phyloP scores from a whole-genome alignment of 2,329 filamentous ascomycete species.

The Lojkania enalia region DNA sequence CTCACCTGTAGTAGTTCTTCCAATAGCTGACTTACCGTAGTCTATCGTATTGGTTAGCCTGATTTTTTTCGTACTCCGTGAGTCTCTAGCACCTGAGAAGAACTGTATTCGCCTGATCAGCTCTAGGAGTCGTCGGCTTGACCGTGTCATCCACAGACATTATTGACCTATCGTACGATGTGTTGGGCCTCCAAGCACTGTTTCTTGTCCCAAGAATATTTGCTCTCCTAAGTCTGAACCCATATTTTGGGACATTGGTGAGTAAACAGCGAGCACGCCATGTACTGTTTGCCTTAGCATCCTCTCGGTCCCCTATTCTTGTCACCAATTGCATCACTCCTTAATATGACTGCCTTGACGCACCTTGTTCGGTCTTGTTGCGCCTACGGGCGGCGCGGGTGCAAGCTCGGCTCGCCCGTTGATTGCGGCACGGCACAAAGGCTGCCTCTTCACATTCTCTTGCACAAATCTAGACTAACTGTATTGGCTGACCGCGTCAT shows the following conservation, averaged over 20 bases:
- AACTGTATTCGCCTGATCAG: background rate
- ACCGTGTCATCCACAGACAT: conserved; percentile 61
- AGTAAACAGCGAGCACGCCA: too few species aligned
- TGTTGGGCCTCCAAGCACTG: conserved; percentile 84
- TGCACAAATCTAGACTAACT: background rate
- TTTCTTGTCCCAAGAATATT: conserved; percentile 88
- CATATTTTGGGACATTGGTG: conserved; percentile 82
- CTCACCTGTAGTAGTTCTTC: background rate
- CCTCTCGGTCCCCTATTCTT: background rate
- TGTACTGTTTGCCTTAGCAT: too few species aligned
- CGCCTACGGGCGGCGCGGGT: background rate
- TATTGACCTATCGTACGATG: conserved; percentile 82
- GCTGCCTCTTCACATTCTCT: background rate
- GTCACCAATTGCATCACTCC: background rate
- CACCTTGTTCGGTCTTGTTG: background rate
- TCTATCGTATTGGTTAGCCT: conserved; percentile 72
- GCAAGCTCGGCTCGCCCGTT: conserved; percentile 8
- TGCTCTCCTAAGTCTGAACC: conserved; percentile 82
- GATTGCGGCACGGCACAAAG: conserved; percentile 9
- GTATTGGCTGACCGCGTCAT: conserved; percentile 16
- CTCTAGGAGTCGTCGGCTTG: conserved; percentile 69
- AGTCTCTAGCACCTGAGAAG: too few species aligned
- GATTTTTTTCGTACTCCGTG: conserved; percentile 72
- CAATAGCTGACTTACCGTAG: conserved; percentile 10
- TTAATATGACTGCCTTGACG: conserved; percentile 1